Evolutionary conservation across 2,329 filamentous ascomycete species (phyloP).

Genomic region (Botrytis galanthina): DNA sequence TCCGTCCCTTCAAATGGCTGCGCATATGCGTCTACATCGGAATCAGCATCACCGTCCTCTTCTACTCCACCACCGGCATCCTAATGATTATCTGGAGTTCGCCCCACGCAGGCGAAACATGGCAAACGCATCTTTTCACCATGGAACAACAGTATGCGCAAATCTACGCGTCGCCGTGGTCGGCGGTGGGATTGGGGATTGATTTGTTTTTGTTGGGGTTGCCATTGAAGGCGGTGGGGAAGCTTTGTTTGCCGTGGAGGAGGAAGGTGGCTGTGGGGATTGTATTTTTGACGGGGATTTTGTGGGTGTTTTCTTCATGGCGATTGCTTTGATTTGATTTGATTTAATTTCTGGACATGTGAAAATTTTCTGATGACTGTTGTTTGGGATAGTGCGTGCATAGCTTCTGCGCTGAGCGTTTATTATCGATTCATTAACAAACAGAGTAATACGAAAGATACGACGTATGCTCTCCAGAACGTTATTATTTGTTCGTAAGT

Average conservation of each 20-base stretch:
- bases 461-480: not conserved
- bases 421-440: constrained; percentile 1
- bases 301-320: not conserved
- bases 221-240: not conserved
- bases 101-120: not conserved
- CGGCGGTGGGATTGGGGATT: not conserved
- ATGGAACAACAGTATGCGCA: not conserved
- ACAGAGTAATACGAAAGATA: not conserved
- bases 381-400: not conserved
- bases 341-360: fast-evolving
- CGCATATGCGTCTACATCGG: not conserved
- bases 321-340: not conserved
- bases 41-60: not conserved
- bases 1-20: not conserved
- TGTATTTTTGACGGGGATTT: not conserved
- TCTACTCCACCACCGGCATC: not conserved
- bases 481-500: not conserved
- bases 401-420: not conserved
- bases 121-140: not conserved
- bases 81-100: not conserved
- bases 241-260: not conserved
- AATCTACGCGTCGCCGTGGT: not conserved
- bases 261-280: not conserved
- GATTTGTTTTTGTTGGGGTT: not conserved
- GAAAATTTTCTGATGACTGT: not conserved